phyloP scores from a whole-genome alignment of 805 yeast genomes.

The Clavispora carvajalis region DNA sequence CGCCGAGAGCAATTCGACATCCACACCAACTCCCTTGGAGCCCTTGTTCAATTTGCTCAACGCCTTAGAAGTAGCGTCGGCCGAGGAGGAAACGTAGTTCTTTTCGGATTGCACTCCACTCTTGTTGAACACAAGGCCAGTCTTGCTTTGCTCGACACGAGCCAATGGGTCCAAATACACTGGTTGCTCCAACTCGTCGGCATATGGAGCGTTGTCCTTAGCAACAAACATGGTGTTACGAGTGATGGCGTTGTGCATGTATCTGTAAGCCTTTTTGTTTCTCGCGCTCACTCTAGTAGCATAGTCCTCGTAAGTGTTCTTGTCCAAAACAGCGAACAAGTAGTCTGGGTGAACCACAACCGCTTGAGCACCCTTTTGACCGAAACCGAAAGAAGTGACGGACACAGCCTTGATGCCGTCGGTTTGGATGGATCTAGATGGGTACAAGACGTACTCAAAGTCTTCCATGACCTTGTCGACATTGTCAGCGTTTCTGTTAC shows the following conservation, averaged over 20 bases:
- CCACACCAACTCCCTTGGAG: conserved; percentile 86
- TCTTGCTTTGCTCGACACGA: conserved; percentile 49
- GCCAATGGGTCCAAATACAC: conserved; percentile 97
- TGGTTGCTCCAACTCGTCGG: conserved; percentile 77
- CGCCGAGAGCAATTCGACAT: conserved; percentile 82
- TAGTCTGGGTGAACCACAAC: conserved; percentile 89
- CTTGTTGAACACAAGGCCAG: conserved; percentile 42
- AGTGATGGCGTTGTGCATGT: conserved; percentile 92
- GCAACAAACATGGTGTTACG: conserved; percentile 88
- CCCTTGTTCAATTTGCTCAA: conserved; percentile 52
- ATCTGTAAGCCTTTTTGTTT: conserved; percentile 86
- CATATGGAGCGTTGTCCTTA: conserved; percentile 90
- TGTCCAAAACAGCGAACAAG: conserved; percentile 77
- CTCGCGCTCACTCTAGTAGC: conserved; percentile 66
- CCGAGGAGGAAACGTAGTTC: conserved; percentile 40
- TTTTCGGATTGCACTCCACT: conserved; percentile 46
- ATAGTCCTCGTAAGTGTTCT: conserved; percentile 66
- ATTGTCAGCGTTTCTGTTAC: conserved; percentile 98
- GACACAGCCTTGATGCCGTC: conserved; percentile 98
- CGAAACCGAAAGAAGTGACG: conserved; percentile 96
- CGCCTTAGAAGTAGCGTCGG: conserved; percentile 60
- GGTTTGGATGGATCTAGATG: conserved; percentile 88
- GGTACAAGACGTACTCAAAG: conserved; percentile 85
- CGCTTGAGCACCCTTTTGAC: conserved; percentile 99
- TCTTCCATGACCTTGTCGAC: conserved; percentile 79